Evolutionary conservation across 108 stramenopile species (phyloP).

Genomic region (Mayamaea pseudoterrestris): DNA sequence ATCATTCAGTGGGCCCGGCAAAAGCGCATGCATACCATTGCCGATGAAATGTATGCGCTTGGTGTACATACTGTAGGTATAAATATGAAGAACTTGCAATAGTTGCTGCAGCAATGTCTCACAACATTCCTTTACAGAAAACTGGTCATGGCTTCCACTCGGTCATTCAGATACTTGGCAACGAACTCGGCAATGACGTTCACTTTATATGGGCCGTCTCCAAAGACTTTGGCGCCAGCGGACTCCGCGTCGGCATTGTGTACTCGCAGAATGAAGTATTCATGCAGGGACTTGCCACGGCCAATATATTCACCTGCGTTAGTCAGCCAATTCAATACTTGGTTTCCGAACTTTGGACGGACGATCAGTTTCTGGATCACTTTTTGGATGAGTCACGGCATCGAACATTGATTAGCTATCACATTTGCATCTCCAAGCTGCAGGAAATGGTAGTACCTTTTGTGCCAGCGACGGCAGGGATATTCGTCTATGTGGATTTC

Average conservation of each 20-base stretch:
- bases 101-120: constrained; percentile 3
- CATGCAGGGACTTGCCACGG: constrained; percentile 24
- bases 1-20: constrained; percentile 62
- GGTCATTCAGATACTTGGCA: constrained; percentile 40
- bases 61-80: constrained; percentile 13
- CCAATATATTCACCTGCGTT: constrained; percentile 63
- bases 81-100: not conserved
- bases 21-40: constrained; percentile 59
- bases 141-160: constrained; percentile 40
- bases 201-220: constrained; percentile 85
- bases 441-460: constrained; percentile 79
- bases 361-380: constrained; percentile 62
- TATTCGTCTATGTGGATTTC: constrained; percentile 85
- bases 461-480: constrained; percentile 56
- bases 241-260: constrained; percentile 72
- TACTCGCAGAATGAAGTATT: constrained; percentile 73
- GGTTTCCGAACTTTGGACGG: constrained; percentile 57
- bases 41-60: constrained; percentile 85
- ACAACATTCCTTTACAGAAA: constrained; percentile 3
- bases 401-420: constrained; percentile 39
- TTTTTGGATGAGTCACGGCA: constrained; percentile 49
- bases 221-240: constrained; percentile 87
- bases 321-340: constrained; percentile 76
- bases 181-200: constrained; percentile 65
- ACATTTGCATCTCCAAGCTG: constrained; percentile 42